Percentiles rank a stretch among this genome's conserved stretches.
phyloP scores from a whole-genome alignment of 371 early-diverging fungal species.

The Mortierella sp. region DNA sequence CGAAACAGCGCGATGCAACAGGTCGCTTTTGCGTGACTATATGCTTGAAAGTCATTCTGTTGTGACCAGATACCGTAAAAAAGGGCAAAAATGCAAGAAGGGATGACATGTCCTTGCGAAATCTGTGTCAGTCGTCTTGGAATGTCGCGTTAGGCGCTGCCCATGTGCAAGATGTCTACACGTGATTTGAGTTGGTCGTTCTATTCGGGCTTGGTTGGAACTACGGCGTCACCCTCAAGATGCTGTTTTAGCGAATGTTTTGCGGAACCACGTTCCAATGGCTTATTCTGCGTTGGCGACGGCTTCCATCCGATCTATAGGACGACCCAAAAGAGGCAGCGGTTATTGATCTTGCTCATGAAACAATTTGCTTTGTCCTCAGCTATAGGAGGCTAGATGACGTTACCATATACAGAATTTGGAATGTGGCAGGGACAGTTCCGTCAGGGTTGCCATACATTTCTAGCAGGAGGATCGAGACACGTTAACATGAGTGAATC shows the following conservation, averaged over 20 bases:
- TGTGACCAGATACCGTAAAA: no score
- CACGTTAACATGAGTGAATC: background rate
- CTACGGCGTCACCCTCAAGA: constrained; percentile 34
- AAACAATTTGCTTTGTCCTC: no score
- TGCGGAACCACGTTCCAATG: constrained; percentile 78
- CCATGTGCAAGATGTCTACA: no score
- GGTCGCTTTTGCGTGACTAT: no score
- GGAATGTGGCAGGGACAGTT: constrained; percentile 94
- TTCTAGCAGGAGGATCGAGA: constrained; percentile 58
- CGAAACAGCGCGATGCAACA: no score
- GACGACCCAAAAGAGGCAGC: background rate
- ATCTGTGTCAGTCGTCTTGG: no score
- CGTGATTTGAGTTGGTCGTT: no score
- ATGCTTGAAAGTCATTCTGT: no score
- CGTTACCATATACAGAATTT: constrained; percentile 81
- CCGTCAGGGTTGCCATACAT: constrained; percentile 93
- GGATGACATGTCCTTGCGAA: no score
- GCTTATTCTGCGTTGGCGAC: constrained; percentile 76
- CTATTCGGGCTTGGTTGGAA: constrained; percentile 19
- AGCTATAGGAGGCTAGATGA: background rate
- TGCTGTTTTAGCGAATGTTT: constrained; percentile 75
- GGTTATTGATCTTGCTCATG: background rate
- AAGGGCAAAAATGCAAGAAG: no score
- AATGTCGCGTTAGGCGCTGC: no score
- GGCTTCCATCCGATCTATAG: constrained; percentile 91